phyloP scores from a whole-genome alignment of 345 rosid genomes.

The Rhodamnia rubescens region DNA sequence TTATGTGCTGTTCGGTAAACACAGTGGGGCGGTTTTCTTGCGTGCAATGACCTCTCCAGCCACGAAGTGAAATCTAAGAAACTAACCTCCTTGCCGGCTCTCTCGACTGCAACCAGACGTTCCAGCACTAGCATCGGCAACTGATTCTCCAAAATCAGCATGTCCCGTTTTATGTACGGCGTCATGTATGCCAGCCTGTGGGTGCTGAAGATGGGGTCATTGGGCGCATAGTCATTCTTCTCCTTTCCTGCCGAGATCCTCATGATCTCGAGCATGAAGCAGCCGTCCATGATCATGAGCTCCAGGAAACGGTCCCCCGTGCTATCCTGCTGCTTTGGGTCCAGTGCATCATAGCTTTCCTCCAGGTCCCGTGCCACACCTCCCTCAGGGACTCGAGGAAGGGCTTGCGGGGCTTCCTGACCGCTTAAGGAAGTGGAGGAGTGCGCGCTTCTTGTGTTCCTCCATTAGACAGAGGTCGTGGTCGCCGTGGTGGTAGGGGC shows the following conservation, averaged over 20 bases:
- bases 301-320: slow-evolving; percentile 3
- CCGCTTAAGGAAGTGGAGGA: neutral
- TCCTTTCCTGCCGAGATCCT: neutral
- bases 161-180: slow-evolving; percentile 37
- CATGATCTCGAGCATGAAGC: slow-evolving; percentile 40
- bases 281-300: slow-evolving; percentile 41
- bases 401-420: neutral
- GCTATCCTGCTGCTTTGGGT: neutral
- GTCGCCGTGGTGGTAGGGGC: slow-evolving; percentile 14
- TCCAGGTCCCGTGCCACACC: too few species aligned
- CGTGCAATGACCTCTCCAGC: neutral
- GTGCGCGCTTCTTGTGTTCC: slow-evolving; percentile 1
- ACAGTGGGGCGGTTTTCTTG: neutral
- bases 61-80: neutral
- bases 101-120: slow-evolving; percentile 1
- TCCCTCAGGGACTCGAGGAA: neutral
- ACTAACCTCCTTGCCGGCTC: neutral
- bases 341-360: neutral
- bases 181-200: slow-evolving; percentile 24
- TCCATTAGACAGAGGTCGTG: slow-evolving; percentile 1
- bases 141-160: slow-evolving; percentile 48
- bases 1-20: neutral
- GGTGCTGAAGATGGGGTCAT: slow-evolving; percentile 34
- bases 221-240: slow-evolving; percentile 16
- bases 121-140: slow-evolving; percentile 30